Conservation (phyloP, 192 early-diverging fungal genomes). For the Coemansia sp. region DNA sequence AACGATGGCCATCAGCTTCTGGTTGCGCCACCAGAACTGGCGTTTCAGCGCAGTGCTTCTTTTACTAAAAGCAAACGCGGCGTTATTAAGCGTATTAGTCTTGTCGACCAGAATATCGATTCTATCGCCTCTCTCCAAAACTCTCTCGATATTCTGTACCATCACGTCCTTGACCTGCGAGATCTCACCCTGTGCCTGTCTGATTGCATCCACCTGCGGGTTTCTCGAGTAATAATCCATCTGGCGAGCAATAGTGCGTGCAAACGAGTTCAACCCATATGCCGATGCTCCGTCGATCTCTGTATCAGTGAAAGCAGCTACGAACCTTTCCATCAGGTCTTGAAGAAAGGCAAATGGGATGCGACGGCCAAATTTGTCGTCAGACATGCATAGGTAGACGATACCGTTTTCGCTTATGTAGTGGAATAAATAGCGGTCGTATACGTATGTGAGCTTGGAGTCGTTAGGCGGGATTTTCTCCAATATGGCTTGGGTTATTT, state of each 20-base stretch:
- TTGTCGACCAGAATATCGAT: constrained; percentile 91
- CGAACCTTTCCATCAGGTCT: constrained; percentile 71
- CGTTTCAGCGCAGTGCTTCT: constrained; percentile 80
- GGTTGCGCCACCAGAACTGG: constrained; percentile 95
- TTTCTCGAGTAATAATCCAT: constrained; percentile 83
- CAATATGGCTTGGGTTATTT: constrained; percentile 82
- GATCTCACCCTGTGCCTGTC: constrained; percentile 85
- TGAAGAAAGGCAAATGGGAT: constrained; percentile 90
- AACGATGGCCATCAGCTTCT: constrained; percentile 74
- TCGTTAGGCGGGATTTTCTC: constrained; percentile 89
- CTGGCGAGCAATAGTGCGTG: constrained; percentile 72
- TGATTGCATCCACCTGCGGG: constrained; percentile 71
- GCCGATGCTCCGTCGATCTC: constrained; percentile 60
- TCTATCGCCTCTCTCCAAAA: constrained; percentile 83
- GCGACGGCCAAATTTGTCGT: constrained; percentile 68
- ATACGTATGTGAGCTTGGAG: constrained; percentile 89
- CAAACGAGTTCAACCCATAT: constrained; percentile 82
- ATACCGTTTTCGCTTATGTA: constrained; percentile 78
- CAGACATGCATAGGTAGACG: constrained; percentile 88
- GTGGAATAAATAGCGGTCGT: constrained; percentile 93
- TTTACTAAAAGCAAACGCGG: constrained; percentile 88
- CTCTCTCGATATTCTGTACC: constrained; percentile 92
- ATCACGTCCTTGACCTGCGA: constrained; percentile 93
- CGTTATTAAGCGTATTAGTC: constrained; percentile 82
- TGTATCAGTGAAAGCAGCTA: constrained; percentile 57